Percentiles rank a stretch among this genome's conserved stretches.
These are phyloP conservation scores for Deuterostichococcus epilithicus DNA, from an alignment of 139 green algal species.

Conservation along the genomic window DNA sequence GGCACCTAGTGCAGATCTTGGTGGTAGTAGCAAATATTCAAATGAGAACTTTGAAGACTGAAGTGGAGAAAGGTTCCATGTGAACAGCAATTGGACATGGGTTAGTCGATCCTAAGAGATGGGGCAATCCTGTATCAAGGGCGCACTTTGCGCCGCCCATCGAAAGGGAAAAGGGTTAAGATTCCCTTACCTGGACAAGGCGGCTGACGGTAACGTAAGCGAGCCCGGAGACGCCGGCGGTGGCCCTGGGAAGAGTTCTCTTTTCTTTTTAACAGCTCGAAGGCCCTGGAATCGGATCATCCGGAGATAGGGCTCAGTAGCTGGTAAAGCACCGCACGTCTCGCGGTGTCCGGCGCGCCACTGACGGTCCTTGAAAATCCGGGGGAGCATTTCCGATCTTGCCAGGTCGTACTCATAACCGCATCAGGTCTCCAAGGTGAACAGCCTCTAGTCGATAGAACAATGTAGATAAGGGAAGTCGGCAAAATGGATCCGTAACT, in stretches of 20 bases:
- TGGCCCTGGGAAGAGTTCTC: conserved; percentile 88
- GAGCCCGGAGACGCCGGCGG: conserved; percentile 78
- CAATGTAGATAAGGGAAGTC: conserved; percentile 96
- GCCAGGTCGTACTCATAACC: conserved; percentile 90
- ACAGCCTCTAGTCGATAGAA: conserved; percentile 94
- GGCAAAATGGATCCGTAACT: conserved; percentile 95
- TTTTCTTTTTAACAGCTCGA: conserved; percentile 93
- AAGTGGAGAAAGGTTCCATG: conserved; percentile 92
- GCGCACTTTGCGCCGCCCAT: conserved; percentile 66
- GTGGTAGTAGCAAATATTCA: conserved; percentile 95
- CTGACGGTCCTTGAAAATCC: conserved; percentile 88
- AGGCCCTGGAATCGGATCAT: conserved; percentile 84
- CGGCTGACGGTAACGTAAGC: conserved; percentile 79
- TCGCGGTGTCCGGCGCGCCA: conserved; percentile 80
- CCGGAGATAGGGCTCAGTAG: conserved; percentile 82
- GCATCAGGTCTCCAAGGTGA: conserved; percentile 97
- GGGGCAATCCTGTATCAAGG: conserved; percentile 83
- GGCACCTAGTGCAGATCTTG: conserved; percentile 89
- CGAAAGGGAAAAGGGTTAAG: conserved; percentile 92
- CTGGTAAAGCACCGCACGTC: conserved; percentile 83
- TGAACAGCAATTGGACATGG: conserved; percentile 95
- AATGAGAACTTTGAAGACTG: conserved; percentile 92
- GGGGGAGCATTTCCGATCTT: conserved; percentile 71
- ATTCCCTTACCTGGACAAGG: conserved; percentile 89
- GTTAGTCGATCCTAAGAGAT: conserved; percentile 93